Conservation (phyloP, 805 yeast genomes). For the Candida pini region DNA sequence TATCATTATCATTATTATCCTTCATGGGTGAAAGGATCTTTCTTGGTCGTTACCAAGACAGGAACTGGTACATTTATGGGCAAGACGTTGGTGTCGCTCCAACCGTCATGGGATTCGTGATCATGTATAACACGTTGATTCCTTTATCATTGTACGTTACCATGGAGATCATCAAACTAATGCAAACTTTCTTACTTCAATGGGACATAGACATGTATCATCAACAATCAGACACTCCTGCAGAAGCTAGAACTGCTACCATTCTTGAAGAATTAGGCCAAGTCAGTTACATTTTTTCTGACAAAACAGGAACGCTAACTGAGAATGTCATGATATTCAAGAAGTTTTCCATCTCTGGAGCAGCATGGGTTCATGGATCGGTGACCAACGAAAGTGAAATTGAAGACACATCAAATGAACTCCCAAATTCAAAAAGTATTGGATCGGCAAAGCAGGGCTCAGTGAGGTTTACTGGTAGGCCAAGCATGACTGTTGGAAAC, state of each 20-base stretch:
- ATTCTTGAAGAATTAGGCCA: slow-evolving; percentile 96
- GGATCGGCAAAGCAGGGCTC: slow-evolving; percentile 13
- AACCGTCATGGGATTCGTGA: slow-evolving; percentile 90
- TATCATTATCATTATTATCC: slow-evolving; percentile 69
- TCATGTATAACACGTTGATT: slow-evolving; percentile 95
- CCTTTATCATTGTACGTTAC: slow-evolving; percentile 94
- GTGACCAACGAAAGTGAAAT: slow-evolving; percentile 37
- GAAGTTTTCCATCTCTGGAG: slow-evolving; percentile 81
- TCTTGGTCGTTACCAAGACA: slow-evolving; percentile 35
- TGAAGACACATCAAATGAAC: slow-evolving; percentile 12
- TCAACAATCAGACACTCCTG: slow-evolving; percentile 75
- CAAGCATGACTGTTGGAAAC: slow-evolving; percentile 42
- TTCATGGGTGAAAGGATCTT: slow-evolving; percentile 68
- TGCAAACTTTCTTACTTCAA: slow-evolving; percentile 76
- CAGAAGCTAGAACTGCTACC: slow-evolving; percentile 92
- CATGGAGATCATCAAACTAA: slow-evolving; percentile 89
- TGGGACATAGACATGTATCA: slow-evolving; percentile 96
- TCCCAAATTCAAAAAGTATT: slow-evolving; percentile 3
- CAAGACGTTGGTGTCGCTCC: slow-evolving; percentile 82
- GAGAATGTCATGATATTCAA: slow-evolving; percentile 92
- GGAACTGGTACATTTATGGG: slow-evolving; percentile 68
- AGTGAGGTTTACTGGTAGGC: slow-evolving; percentile 40
- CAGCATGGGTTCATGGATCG: slow-evolving; percentile 81
- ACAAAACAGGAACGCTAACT: slow-evolving; percentile 95
- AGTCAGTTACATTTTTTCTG: slow-evolving; percentile 90